Conservation (phyloP, 2,329 filamentous ascomycete genomes). For the Acephala macrosclerotiorum region DNA sequence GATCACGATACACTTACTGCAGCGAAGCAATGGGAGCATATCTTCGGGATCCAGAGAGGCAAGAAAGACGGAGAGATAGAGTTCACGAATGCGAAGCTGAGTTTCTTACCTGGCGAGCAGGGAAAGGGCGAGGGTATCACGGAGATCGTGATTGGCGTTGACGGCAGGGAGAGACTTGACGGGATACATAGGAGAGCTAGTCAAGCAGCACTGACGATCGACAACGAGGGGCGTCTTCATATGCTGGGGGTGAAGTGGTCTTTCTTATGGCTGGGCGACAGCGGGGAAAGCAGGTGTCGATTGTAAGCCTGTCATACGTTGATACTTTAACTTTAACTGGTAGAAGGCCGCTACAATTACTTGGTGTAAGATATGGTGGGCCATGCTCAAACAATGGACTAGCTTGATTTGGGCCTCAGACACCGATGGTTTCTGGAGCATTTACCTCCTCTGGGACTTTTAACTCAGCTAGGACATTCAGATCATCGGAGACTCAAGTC, state of each 20-base stretch:
- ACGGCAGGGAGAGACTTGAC: slow-evolving; percentile 30
- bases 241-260: neutral
- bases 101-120: slow-evolving; percentile 45
- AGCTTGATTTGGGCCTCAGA: no score
- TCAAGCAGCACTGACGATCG: neutral
- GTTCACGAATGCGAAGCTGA: slow-evolving; percentile 46
- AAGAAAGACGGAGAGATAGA: slow-evolving; percentile 31
- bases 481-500: no score
- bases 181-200: neutral
- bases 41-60: slow-evolving; percentile 44
- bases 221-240: neutral
- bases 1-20: slow-evolving; percentile 47
- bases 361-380: no score
- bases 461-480: no score
- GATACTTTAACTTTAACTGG: no score
- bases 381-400: no score
- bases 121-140: slow-evolving; percentile 47
- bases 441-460: no score
- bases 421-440: no score
- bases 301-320: no score
- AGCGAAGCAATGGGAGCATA: slow-evolving; percentile 49
- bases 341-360: no score
- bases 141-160: slow-evolving; percentile 49
- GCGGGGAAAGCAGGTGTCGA: no score
- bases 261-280: neutral